Base-by-base conservation (phyloP, 495 filamentous ascomycete species). In the Amniculicola lignicola region DNA sequence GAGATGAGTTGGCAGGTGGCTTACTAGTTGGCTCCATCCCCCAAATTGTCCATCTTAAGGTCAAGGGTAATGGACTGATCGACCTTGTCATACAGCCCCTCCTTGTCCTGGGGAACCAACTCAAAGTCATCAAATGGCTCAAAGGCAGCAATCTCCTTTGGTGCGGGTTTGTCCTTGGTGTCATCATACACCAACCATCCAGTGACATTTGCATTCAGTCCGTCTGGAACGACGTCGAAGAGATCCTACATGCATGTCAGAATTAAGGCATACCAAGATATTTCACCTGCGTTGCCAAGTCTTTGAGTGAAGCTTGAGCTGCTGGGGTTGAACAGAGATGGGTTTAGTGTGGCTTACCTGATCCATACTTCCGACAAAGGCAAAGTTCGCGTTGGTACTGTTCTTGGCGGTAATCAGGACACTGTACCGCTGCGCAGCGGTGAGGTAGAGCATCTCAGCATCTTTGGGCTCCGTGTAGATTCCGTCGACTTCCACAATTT, bases 121-220 rank as follows among this genome's bases (percentile, higher is more conserved):
- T 63, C 71, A 31, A 87, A 77, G 67, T 95, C 90, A 57, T 95
- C 89, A 49, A 88, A 85, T 37, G 76, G 79, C 41, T 84, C 67
- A 42, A 88, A 80, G 27, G 77, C 71, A 38, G 81, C 69, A 19
- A 60, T 25, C 24, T 54, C 49, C 24, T 60, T 47, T 15, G 88
- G 74, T 0, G 69, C 70, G 10, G 85, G 84, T 1, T 87, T 72
- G 0, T 79, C 72, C 38, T 80, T 79, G 1, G 67, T 51, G 2
- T 79, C 71, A 63, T 90, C 79, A 61, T 93, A 92, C 1, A 87
- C 77, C 0, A 95, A 76, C 85, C 85, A 92, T 6, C 85, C 86
- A 0, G 89, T 92, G 0, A 81, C 83, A 54, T 92, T 95, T 44
- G 80, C 81, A 63, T 91, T 87, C 10, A 90, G 73, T 3, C 70